Evolutionary conservation across 495 filamentous ascomycete species (phyloP).

Genomic region (Physcia stellaris): DNA sequence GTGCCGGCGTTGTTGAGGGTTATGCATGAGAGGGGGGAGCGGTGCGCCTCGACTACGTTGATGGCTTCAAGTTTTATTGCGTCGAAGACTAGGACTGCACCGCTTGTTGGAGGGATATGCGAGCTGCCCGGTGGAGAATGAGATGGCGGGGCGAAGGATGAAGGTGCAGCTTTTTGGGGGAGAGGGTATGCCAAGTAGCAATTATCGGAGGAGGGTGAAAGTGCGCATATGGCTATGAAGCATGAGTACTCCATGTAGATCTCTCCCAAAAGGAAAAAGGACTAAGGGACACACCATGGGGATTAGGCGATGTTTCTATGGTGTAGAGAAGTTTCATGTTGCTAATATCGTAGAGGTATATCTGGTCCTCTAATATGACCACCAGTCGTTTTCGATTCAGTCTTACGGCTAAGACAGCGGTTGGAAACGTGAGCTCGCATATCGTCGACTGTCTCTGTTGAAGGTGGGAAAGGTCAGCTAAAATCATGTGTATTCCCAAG

Average conservation of each 20-base stretch:
- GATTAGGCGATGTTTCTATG: slow-evolving; percentile 86
- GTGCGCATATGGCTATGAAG: slow-evolving; percentile 63
- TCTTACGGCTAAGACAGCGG: slow-evolving; percentile 80
- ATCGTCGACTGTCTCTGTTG: slow-evolving; percentile 79
- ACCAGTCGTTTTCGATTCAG: slow-evolving; percentile 88
- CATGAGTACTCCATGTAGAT: slow-evolving; percentile 11
- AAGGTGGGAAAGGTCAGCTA: too few species aligned
- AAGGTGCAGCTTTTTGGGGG: slow-evolving; percentile 59
- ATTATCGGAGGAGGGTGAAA: slow-evolving; percentile 88
- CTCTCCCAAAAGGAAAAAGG: not conserved
- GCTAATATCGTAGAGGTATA: slow-evolving; percentile 95
- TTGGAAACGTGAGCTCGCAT: slow-evolving; percentile 96
- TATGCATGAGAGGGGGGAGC: slow-evolving; percentile 79
- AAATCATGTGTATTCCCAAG: too few species aligned
- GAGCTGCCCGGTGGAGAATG: slow-evolving; percentile 60
- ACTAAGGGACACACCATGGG: slow-evolving; percentile 39
- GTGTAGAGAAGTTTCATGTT: slow-evolving; percentile 91
- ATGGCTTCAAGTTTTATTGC: slow-evolving; percentile 74
- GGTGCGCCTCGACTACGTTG: slow-evolving; percentile 86
- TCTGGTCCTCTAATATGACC: slow-evolving; percentile 85
- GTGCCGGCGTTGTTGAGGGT: slow-evolving; percentile 86
- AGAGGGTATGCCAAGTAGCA: slow-evolving; percentile 91
- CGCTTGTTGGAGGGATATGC: slow-evolving; percentile 70
- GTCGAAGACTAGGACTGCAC: slow-evolving; percentile 87
- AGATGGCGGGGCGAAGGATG: slow-evolving; percentile 53